Conservation (phyloP, 2,329 filamentous ascomycete genomes). For the Arthroderma sp. region DNA sequence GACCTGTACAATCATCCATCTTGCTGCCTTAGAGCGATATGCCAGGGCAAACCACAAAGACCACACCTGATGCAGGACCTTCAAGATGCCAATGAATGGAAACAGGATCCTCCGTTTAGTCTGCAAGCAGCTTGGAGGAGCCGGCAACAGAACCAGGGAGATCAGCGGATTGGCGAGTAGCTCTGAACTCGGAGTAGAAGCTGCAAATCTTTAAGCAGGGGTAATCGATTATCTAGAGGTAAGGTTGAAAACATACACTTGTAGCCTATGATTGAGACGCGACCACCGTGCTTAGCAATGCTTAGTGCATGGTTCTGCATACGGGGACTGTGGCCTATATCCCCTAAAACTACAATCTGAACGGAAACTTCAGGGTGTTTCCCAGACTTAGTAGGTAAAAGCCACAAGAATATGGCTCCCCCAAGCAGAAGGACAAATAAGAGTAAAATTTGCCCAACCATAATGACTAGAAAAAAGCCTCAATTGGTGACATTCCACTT, state of each 20-base stretch:
- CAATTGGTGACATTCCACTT: too few relatives aligned
- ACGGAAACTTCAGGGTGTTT: slow-evolving; percentile 3
- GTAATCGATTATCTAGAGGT: background rate
- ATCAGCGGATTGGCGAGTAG: slow-evolving; percentile 57
- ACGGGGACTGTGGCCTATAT: slow-evolving; percentile 87
- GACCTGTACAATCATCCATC: slow-evolving; percentile 77
- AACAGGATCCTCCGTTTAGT: slow-evolving; percentile 62
- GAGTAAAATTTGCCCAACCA: too few relatives aligned
- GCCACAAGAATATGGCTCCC: too few relatives aligned
- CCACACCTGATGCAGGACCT: slow-evolving; percentile 70
- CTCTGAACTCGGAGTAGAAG: slow-evolving; percentile 69
- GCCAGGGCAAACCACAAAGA: slow-evolving; percentile 58
- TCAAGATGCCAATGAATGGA: slow-evolving; percentile 63
- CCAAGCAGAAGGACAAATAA: too few relatives aligned
- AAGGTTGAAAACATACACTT: slow-evolving; percentile 42
- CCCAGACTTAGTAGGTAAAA: too few relatives aligned
- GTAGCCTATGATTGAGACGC: slow-evolving; percentile 80
- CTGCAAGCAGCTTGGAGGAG: slow-evolving; percentile 53
- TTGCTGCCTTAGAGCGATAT: slow-evolving; percentile 59
- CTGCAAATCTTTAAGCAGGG: slow-evolving; percentile 27
- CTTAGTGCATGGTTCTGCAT: slow-evolving; percentile 98
- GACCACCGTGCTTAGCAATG: slow-evolving; percentile 66
- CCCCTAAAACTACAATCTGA: slow-evolving; percentile 71
- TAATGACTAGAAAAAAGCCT: too few relatives aligned
- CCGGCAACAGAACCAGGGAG: slow-evolving; percentile 54